These are phyloP conservation scores for Sicyos baderoa DNA, from an alignment of 306 rosid species.

Conservation along the genomic window DNA sequence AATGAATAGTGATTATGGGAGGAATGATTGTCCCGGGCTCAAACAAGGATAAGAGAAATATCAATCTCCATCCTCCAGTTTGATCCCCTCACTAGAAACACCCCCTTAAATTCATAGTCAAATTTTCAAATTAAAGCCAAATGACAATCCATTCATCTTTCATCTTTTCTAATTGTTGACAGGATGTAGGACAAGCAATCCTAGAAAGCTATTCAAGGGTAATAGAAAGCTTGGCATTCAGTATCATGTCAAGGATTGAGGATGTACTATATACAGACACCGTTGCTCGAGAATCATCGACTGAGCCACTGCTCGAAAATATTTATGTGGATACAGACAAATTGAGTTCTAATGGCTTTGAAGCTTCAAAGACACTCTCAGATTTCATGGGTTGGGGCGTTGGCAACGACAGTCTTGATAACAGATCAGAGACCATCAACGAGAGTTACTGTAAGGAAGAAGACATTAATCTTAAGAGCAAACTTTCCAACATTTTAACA, in stretches of 20 bases:
- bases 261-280: constrained; percentile 65
- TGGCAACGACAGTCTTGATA: constrained; percentile 15
- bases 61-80: too few species aligned
- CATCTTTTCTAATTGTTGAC: constrained; percentile 16
- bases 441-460: constrained; percentile 29
- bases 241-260: constrained; percentile 72
- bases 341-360: constrained; percentile 17
- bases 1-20: too few species aligned
- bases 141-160: neutral
- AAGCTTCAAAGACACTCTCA: constrained; percentile 58
- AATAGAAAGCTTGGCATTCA: constrained; percentile 83
- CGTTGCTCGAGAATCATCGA: constrained; percentile 30
- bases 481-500: constrained; percentile 31
- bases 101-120: too few species aligned
- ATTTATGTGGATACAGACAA: constrained; percentile 24
- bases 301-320: constrained; percentile 18
- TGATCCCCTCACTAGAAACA: too few species aligned
- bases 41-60: too few species aligned
- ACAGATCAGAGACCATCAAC: constrained; percentile 19
- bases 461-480: constrained; percentile 27
- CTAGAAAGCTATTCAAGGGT: constrained; percentile 95
- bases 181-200: constrained; percentile 90
- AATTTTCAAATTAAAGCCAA: neutral
- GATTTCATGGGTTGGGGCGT: constrained; percentile 83
- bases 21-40: too few species aligned